Evolutionary conservation across 2,329 filamentous ascomycete species (phyloP).

Genomic region (Teratosphaeria viscida): DNA sequence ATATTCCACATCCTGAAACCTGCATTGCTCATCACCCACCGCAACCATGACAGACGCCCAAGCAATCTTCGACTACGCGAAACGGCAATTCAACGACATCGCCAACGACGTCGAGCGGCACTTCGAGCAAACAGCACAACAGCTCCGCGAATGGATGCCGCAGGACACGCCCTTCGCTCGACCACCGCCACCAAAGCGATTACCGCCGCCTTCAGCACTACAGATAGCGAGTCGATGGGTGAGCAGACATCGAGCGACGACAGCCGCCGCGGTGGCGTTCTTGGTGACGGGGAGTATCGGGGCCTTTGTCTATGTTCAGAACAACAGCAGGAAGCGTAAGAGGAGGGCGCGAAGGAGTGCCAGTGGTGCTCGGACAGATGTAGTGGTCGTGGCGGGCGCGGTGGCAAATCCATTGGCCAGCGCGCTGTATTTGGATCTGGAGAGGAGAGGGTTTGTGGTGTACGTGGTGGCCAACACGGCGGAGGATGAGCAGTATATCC

Average conservation of each 20-base stretch:
- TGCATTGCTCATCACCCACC: not conserved
- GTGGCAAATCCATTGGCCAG: constrained; percentile 73
- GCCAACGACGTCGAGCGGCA: constrained; percentile 73
- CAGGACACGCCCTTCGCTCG: constrained; percentile 64
- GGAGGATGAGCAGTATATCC: constrained; percentile 73
- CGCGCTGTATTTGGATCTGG: constrained; percentile 74
- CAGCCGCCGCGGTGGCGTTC: constrained; percentile 59
- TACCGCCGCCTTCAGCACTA: constrained; percentile 32
- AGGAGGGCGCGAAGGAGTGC: constrained; percentile 67
- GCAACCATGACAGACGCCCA: constrained; percentile 27
- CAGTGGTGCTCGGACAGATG: constrained; percentile 79
- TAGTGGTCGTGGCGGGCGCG: constrained; percentile 80
- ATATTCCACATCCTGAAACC: not conserved
- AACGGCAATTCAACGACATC: constrained; percentile 42
- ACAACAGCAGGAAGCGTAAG: constrained; percentile 48
- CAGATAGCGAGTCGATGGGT: constrained; percentile 62
- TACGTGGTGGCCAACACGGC: constrained; percentile 78
- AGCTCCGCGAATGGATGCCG: constrained; percentile 58
- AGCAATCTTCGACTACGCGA: constrained; percentile 26
- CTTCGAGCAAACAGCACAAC: constrained; percentile 63
- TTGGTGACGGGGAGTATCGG: constrained; percentile 49
- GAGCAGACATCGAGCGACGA: constrained; percentile 60
- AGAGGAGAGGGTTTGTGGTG: constrained; percentile 84
- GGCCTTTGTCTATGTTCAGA: constrained; percentile 47
- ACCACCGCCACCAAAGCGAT: constrained; percentile 33